Base-by-base conservation (phyloP, 176 grass and related monocot genomes). In the Musa beccarii region DNA sequence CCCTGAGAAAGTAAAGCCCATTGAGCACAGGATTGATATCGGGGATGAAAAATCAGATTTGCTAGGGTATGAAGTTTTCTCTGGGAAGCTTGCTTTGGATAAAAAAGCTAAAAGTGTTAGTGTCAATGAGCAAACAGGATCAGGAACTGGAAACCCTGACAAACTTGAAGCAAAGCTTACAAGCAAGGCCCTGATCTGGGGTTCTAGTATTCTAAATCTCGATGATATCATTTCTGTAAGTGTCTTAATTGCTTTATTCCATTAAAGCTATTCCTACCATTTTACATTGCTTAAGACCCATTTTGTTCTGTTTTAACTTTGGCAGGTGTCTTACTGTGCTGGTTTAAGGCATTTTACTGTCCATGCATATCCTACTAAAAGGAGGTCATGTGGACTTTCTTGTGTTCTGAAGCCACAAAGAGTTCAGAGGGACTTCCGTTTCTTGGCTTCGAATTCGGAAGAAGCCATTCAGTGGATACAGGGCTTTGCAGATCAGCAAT, bases 141-240 rank as follows among this genome's bases (percentile, higher is more conserved):
- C 84, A 62, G 80, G 78, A 75, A 75, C 75, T 53, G 79, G 66
- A 34, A 86, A 88, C 78, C 66, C 80, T 67, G 79, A 90, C 85
- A 64, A 78, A 59, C 51, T 81, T 73, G 79, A 93, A 76, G 80
- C 88, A 71, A 94, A 83, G 75, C 88, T 99, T 73, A 99, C 90
- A 77, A 99, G 95, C 85, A 93, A 94, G 85, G 81, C 84, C 79
- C 83, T 99, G n/a, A 79, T 89, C n/a, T 91, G 95, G 88, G 95
- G 90, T 72, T 87, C 86, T 53, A 76, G 77, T 84, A n/a, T 94
- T 51, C 90, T 99, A 68, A 66, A 71, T 64, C 84, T 99, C 75
- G 81, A 93, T n/a, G 90, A 99, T 53, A 83, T 94, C 11, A 49
- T 94, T 72, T 93, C 95, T 87, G 95, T 99, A 91, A 93, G 95